Conservation (phyloP, 2,329 filamentous ascomycete genomes). For the Diplocarpon mali region DNA sequence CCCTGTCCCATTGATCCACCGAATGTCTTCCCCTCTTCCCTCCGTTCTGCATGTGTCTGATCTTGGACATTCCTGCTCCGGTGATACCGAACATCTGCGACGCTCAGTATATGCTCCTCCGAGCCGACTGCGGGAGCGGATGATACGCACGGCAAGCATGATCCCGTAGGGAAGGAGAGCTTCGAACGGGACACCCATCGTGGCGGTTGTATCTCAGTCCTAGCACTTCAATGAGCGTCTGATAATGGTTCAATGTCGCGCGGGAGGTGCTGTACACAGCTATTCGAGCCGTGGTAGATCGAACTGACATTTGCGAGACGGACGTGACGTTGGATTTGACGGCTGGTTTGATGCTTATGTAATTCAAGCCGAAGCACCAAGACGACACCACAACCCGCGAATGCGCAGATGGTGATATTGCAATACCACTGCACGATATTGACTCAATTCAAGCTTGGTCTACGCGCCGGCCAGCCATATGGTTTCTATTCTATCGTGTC, state of each 20-base stretch:
- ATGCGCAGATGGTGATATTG: conserved; percentile 14
- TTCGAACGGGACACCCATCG: conserved; percentile 33
- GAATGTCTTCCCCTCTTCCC: conserved; percentile 31
- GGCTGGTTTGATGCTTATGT: not conserved
- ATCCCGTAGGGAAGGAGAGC: conserved; percentile 32
- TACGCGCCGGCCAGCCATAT: conserved; percentile 25
- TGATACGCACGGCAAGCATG: conserved; percentile 28
- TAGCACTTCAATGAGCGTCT: conserved; percentile 11
- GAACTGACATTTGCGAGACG: conserved; percentile 7
- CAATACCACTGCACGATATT: conserved; percentile 21
- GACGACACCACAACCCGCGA: conserved; percentile 15
- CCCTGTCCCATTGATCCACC: conserved; percentile 32
- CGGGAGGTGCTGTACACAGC: conserved; percentile 10
- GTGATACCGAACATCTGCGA: conserved; percentile 32
- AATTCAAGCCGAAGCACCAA: not conserved
- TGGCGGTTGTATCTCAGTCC: conserved; percentile 18
- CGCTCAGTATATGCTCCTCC: conserved; percentile 13
- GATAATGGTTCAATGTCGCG: not conserved
- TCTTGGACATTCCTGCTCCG: conserved; percentile 30
- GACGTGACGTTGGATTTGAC: conserved; percentile 15
- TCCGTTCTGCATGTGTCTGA: conserved; percentile 30
- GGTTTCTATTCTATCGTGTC: conserved; percentile 14
- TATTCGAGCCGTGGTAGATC: conserved; percentile 17
- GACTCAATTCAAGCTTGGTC: conserved; percentile 21
- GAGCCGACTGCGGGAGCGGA: not conserved